Base-by-base conservation (phyloP, 805 yeast genomes). In the Candida tibetensis region DNA sequence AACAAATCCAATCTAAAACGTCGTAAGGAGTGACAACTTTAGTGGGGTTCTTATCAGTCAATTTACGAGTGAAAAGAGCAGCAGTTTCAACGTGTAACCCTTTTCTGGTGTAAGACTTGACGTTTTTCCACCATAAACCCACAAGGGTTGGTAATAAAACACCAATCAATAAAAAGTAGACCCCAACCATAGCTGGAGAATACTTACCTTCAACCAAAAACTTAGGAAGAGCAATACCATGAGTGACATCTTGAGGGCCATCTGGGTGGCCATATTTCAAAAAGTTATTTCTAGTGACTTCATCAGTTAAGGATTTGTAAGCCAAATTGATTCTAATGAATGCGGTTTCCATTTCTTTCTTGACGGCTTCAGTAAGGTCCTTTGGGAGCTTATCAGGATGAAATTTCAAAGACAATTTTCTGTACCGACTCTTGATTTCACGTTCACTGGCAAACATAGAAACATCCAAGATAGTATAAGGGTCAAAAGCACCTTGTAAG, bases 221-320 rank as follows among this genome's bases (percentile, higher is more conserved):
- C 57, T 84, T 81, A 22, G 99, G 99, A 48, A 93, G 66, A 0
- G 98, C 99, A 60, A 93, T 89, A 45, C 99, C 99, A 58, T 88
- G 96, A 15, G 83, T 69, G 14, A 83, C 74, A 18, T 86, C 86
- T 62, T 87, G 95, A 29, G 95, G 96, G 30, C 99, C 99, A 66
- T 93, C 99, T 4, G 99, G 99, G 58, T 95, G 96, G 34, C 99
- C 99, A 55, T 83, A 93, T 51, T 78, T 81, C 52, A 82, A 68
- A 60, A 77, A 89, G 58, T 93, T 93, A 50, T 85, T 86, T 52
- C 79, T 84, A 3, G 86, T 80, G 8, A 71, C 74, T 49, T 87
- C 96, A 62, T 93, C 98, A 10, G 99, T 95, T 47, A 93, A 75
- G 0, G 99, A 87, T 62, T 89, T 85, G 66, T 95, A 89, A 17